Conservation (phyloP, 2,329 filamentous ascomycete species). For the Fusarium dlaminii region DNA sequence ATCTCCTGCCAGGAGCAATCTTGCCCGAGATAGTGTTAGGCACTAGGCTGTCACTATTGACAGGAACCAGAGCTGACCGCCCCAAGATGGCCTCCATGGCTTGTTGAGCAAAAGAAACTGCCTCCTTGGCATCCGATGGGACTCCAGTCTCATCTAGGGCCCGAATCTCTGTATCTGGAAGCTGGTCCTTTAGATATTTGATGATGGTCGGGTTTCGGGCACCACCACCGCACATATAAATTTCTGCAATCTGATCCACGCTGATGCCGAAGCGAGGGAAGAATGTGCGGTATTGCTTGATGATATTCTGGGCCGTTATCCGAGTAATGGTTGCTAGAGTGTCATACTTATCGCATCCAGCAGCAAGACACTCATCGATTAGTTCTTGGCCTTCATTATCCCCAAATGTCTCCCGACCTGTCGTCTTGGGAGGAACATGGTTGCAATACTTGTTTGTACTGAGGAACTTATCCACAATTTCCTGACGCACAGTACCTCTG, state of each 20-base stretch:
- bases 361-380: constrained; percentile 55
- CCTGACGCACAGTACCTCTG: constrained; percentile 59
- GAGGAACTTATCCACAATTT: constrained; percentile 42
- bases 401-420: constrained; percentile 67
- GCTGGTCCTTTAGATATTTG: constrained; percentile 4
- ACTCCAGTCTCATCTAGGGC: constrained; percentile 64
- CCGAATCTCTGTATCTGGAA: constrained; percentile 54
- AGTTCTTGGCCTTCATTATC: constrained; percentile 64
- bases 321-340: constrained; percentile 67
- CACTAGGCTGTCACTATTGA: neutral
- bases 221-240: constrained; percentile 10
- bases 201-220: constrained; percentile 8
- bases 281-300: constrained; percentile 42
- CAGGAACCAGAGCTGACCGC: constrained; percentile 43
- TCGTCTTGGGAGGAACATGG: constrained; percentile 63
- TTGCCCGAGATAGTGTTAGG: constrained; percentile 8
- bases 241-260: neutral
- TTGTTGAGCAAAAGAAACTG: constrained; percentile 63
- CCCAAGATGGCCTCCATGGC: constrained; percentile 67
- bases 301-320: constrained; percentile 67
- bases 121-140: constrained; percentile 62
- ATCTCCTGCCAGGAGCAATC: neutral
- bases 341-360: constrained; percentile 52
- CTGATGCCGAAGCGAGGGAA: constrained; percentile 7
- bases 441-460: constrained; percentile 58